These are phyloP conservation scores for Pythium phragmitis DNA, from an alignment of 352 stramenopile genomes.

Conservation along the genomic window DNA sequence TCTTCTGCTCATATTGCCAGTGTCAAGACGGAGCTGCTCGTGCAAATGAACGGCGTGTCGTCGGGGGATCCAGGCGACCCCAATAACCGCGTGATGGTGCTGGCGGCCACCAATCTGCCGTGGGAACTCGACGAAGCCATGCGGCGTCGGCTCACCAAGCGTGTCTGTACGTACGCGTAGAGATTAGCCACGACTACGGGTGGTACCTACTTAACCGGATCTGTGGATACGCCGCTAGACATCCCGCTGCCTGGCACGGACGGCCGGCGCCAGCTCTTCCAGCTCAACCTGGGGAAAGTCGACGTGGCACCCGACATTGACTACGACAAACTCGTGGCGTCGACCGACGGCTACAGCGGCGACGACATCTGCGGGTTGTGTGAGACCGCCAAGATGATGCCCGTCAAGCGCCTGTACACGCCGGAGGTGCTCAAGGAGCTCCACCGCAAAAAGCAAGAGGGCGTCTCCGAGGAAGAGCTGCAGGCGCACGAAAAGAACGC, in stretches of 20 bases:
- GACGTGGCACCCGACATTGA: slow-evolving; percentile 80
- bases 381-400: slow-evolving; percentile 53
- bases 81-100: slow-evolving; percentile 81
- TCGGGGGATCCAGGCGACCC: slow-evolving; percentile 30
- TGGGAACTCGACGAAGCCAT: slow-evolving; percentile 94
- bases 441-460: slow-evolving; percentile 54
- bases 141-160: slow-evolving; percentile 89
- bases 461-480: slow-evolving; percentile 50
- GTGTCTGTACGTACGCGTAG: slow-evolving; percentile 46
- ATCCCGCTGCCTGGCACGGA: slow-evolving; percentile 38
- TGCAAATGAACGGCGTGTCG: slow-evolving; percentile 97
- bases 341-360: slow-evolving; percentile 59
- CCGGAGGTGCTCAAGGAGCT: slow-evolving; percentile 48
- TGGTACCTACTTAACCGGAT: not conserved
- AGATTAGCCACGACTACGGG: not conserved
- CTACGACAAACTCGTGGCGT: slow-evolving; percentile 60
- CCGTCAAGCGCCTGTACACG: slow-evolving; percentile 44
- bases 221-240: slow-evolving; percentile 26
- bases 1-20: slow-evolving; percentile 26
- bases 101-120: slow-evolving; percentile 91
- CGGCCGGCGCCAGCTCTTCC: slow-evolving; percentile 67
- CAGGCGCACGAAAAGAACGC: slow-evolving; percentile 58
- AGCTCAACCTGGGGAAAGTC: slow-evolving; percentile 74
- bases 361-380: slow-evolving; percentile 48
- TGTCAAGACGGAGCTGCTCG: slow-evolving; percentile 97